phyloP scores from a whole-genome alignment of 805 yeast genomes.

The Ogataea nitratoaversa region DNA sequence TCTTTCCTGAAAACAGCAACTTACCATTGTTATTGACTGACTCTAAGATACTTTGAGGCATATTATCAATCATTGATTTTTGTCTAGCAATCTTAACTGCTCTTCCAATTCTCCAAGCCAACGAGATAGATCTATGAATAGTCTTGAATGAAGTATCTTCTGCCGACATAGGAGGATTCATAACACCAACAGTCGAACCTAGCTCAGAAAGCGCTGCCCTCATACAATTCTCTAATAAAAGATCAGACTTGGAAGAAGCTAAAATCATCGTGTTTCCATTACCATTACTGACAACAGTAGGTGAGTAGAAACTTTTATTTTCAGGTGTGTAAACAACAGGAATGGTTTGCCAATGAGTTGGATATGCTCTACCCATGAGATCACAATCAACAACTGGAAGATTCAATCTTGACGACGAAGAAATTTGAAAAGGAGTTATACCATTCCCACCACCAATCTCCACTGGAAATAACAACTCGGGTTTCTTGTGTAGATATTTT shows the following conservation, averaged over 20 bases:
- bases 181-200: constrained; percentile 36
- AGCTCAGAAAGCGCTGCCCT: constrained; percentile 40
- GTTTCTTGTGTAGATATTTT: constrained; percentile 23
- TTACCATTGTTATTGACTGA: constrained; percentile 20
- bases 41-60: constrained; percentile 35
- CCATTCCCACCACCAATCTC: constrained; percentile 47
- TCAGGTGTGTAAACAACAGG: constrained; percentile 28
- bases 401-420: constrained; percentile 13
- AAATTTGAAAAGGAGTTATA: constrained; percentile 25
- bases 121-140: constrained; percentile 32
- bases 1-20: constrained; percentile 38
- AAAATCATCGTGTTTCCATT: constrained; percentile 37
- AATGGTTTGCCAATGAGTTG: constrained; percentile 38
- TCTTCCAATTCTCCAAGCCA: constrained; percentile 46
- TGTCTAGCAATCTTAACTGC: constrained; percentile 38
- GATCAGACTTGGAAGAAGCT: constrained; percentile 30
- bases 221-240: constrained; percentile 34
- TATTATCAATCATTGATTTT: constrained; percentile 31
- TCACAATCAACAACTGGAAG: constrained; percentile 37
- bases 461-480: constrained; percentile 34
- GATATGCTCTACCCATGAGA: constrained; percentile 47
- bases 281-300: constrained; percentile 32
- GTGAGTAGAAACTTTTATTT: constrained; percentile 15
- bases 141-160: constrained; percentile 14
- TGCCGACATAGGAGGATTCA: constrained; percentile 24